Evolutionary conservation across 768 basidiomycete species (phyloP).

Genomic region (Astraeus odoratus): DNA sequence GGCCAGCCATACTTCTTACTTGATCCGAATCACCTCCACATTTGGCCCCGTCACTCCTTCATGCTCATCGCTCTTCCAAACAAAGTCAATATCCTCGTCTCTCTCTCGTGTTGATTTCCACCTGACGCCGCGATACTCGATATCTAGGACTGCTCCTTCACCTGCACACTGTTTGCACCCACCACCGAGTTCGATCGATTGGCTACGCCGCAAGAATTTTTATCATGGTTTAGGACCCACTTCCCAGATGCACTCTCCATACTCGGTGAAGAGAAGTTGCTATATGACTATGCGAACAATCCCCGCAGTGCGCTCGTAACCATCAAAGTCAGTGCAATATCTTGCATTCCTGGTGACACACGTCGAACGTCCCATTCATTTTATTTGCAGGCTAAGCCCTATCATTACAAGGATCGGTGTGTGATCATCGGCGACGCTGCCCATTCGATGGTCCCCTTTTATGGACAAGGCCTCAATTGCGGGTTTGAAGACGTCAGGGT

Average conservation of each 20-base stretch:
- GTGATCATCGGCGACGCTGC: constrained; percentile 92
- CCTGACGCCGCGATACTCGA: constrained; percentile 12
- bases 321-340: constrained; percentile 65
- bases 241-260: constrained; percentile 85
- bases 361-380: constrained; percentile 11
- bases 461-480: constrained; percentile 95
- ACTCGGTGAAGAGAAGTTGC: constrained; percentile 74
- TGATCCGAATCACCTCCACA: constrained; percentile 94
- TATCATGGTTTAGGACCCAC: constrained; percentile 73
- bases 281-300: constrained; percentile 75
- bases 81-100: constrained; percentile 51
- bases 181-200: constrained; percentile 68
- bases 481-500: constrained; percentile 96
- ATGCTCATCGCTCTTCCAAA: constrained; percentile 99
- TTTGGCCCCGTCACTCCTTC: constrained; percentile 98
- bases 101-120: constrained; percentile 17
- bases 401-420: constrained; percentile 84
- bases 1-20: constrained; percentile 71
- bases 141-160: constrained; percentile 89
- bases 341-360: constrained; percentile 15
- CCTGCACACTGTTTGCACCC: constrained; percentile 92
- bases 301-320: constrained; percentile 87
- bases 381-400: constrained; percentile 61
- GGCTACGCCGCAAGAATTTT: constrained; percentile 45
- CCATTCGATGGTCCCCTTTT: constrained; percentile 98